These are phyloP conservation scores for Colletotrichum sp. DNA, from an alignment of 2,329 filamentous ascomycete genomes.

Conservation along the genomic window DNA sequence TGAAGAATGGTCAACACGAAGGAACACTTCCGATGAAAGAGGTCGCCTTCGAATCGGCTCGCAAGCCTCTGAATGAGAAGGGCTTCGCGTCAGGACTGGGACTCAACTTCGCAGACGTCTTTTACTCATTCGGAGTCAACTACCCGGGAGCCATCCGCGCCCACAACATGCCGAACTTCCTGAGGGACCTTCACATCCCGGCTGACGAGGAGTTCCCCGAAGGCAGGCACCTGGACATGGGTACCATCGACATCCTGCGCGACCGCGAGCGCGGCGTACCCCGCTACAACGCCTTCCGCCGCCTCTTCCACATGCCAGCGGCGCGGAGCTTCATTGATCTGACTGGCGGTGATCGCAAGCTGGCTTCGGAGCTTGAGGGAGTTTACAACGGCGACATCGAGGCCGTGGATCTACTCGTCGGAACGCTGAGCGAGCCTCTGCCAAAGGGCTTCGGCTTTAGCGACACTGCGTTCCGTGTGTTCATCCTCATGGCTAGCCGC, in stretches of 20 bases:
- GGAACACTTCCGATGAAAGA: not conserved
- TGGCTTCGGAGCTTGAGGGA: slow-evolving; percentile 30
- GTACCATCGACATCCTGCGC: slow-evolving; percentile 49
- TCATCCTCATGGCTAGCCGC: not conserved
- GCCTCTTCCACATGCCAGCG: slow-evolving; percentile 32
- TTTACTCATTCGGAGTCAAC: slow-evolving; percentile 52
- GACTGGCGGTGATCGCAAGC: not conserved
- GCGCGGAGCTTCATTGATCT: not conserved
- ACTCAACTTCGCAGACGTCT: slow-evolving; percentile 37
- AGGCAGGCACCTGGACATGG: slow-evolving; percentile 43
- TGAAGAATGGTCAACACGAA: not conserved
- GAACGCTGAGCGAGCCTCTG: slow-evolving; percentile 44
- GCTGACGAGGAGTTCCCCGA: slow-evolving; percentile 32
- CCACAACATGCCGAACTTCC: slow-evolving; percentile 33
- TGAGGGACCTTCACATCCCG: slow-evolving; percentile 38
- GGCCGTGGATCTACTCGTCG: slow-evolving; percentile 45
- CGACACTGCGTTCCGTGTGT: slow-evolving; percentile 45
- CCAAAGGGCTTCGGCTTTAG: slow-evolving; percentile 50
- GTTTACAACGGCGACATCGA: slow-evolving; percentile 46
- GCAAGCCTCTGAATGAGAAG: not conserved
- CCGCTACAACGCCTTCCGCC: slow-evolving; percentile 48
- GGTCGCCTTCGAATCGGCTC: not conserved
- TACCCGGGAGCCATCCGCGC: slow-evolving; percentile 49
- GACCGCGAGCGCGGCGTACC: slow-evolving; percentile 51
- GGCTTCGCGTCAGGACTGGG: slow-evolving; percentile 37